Conservation (phyloP, 345 rosid species). For the Eucalyptus melliodora region DNA sequence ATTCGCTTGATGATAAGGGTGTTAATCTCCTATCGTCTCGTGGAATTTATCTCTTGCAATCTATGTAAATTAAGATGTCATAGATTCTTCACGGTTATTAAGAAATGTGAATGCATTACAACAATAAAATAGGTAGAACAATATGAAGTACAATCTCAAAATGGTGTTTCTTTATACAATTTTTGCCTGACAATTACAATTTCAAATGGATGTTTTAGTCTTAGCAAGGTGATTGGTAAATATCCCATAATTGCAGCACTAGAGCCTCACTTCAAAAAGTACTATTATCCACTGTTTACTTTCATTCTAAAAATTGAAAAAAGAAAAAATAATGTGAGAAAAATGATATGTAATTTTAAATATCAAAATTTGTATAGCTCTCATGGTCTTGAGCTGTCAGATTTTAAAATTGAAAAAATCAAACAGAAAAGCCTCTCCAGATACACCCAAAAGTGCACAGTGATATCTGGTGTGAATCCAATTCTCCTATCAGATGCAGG, state of each 20-base stretch:
- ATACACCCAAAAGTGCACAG: neutral
- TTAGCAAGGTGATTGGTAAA: neutral
- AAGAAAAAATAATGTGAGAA: neutral
- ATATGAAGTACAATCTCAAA: neutral
- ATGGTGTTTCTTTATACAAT: neutral
- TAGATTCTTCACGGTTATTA: neutral
- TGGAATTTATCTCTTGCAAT: neutral
- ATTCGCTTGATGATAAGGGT: neutral
- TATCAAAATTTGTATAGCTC: neutral
- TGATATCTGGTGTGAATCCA: neutral
- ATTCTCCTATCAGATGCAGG: neutral
- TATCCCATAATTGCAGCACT: neutral
- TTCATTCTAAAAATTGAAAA: neutral
- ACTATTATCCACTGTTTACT: neutral
- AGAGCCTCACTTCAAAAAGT: neutral
- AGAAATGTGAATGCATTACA: neutral
- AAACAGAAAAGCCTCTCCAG: neutral
- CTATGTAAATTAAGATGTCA: neutral
- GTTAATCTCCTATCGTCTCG: fast-evolving
- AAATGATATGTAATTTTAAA: neutral
- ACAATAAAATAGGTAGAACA: neutral
- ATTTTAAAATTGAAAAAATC: neutral
- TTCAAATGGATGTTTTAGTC: neutral
- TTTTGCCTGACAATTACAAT: neutral
- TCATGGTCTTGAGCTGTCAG: neutral